Conservation (phyloP, 2,329 filamentous ascomycete species). For the Alternaria sp. region DNA sequence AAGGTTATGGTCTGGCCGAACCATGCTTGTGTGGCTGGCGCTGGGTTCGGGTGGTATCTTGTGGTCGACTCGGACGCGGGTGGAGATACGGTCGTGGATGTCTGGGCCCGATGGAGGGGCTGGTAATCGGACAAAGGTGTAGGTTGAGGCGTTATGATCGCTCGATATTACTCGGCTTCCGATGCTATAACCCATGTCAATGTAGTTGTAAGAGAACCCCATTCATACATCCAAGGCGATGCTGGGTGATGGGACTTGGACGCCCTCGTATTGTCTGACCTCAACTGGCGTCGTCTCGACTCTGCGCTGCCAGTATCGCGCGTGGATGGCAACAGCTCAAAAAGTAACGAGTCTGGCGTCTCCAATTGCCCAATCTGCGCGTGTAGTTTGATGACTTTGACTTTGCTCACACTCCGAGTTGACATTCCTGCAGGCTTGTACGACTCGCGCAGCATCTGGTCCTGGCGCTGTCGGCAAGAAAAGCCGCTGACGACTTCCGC, state of each 20-base stretch:
- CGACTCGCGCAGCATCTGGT: conserved; percentile 43
- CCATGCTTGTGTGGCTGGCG: conserved; percentile 78
- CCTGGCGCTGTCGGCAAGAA: conserved; percentile 45
- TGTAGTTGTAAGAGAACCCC: not conserved
- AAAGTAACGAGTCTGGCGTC: conserved; percentile 19
- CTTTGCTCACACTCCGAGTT: conserved; percentile 35
- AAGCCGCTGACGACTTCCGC: conserved; percentile 49
- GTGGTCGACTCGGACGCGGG: conserved; percentile 68
- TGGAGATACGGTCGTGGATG: conserved; percentile 68
- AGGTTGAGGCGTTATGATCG: not conserved
- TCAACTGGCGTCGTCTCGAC: not conserved
- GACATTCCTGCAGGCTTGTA: conserved; percentile 37
- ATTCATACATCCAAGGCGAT: not conserved
- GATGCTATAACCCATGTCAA: not conserved
- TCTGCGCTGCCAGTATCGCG: not conserved
- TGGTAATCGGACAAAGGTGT: conserved; percentile 57
- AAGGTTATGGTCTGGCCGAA: conserved; percentile 78
- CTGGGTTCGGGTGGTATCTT: conserved; percentile 74
- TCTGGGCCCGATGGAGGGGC: conserved; percentile 74
- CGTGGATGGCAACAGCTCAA: conserved; percentile 12
- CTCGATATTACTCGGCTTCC: not conserved
- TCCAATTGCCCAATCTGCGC: conserved; percentile 39
- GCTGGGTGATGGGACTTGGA: not conserved
- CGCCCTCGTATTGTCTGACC: not conserved
- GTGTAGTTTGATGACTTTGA: conserved; percentile 33